Conservation (phyloP, 2,329 filamentous ascomycete genomes). For the Penicillium sp. region DNA sequence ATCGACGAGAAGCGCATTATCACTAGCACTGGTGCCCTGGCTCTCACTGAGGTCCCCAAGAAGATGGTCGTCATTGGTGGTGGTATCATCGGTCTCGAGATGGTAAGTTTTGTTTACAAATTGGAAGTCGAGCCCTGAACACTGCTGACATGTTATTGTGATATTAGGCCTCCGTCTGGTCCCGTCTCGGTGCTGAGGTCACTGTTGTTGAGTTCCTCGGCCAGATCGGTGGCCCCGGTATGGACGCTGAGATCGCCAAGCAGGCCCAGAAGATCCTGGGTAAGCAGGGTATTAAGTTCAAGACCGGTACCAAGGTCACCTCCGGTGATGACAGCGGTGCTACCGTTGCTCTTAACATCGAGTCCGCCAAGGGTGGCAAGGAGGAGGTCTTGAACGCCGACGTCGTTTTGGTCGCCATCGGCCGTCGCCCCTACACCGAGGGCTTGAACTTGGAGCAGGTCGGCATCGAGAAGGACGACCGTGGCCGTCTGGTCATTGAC, state of each 20-base stretch:
- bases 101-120: constrained; percentile 57
- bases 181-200: constrained; percentile 85
- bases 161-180: constrained; percentile 80
- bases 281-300: constrained; percentile 98
- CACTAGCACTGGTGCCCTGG: constrained; percentile 91
- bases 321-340: constrained; percentile 78
- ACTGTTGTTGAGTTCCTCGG: constrained; percentile 95
- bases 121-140: not conserved
- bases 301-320: constrained; percentile 92
- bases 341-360: constrained; percentile 76
- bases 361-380: constrained; percentile 96
- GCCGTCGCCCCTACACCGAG: constrained; percentile 88
- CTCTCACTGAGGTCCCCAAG: constrained; percentile 86
- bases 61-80: constrained; percentile 97
- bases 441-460: constrained; percentile 93
- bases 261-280: constrained; percentile 84
- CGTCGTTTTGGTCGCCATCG: constrained; percentile 94
- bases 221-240: constrained; percentile 95
- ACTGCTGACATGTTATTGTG: constrained; percentile 8
- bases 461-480: constrained; percentile 71
- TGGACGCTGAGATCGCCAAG: constrained; percentile 94
- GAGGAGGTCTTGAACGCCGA: constrained; percentile 87
- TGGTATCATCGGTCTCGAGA: constrained; percentile 97
- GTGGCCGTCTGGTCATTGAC: constrained; percentile 93
- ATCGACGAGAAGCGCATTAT: constrained; percentile 98